phyloP scores from a whole-genome alignment of 2,329 filamentous ascomycete genomes.

The Colletotrichum sp. region DNA sequence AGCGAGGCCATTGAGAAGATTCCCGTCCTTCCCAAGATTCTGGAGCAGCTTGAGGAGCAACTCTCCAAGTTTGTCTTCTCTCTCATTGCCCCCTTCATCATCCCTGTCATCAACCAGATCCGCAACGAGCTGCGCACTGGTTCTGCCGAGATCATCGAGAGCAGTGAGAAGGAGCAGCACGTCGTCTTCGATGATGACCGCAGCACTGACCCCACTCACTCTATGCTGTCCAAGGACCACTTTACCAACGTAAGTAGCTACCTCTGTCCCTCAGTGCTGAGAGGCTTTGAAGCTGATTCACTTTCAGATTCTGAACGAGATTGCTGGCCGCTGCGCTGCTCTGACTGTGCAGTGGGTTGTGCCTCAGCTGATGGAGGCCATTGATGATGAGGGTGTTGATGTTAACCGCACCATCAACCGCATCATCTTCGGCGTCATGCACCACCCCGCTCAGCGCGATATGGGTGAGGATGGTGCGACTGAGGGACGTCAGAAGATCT shows the following conservation, averaged over 20 bases:
- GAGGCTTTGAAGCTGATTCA: neutral
- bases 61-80: slow-evolving; percentile 90
- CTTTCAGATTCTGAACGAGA: slow-evolving; percentile 76
- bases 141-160: slow-evolving; percentile 85
- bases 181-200: slow-evolving; percentile 84
- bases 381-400: slow-evolving; percentile 79
- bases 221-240: slow-evolving; percentile 95
- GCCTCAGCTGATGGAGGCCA: slow-evolving; percentile 85
- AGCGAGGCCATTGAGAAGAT: slow-evolving; percentile 82
- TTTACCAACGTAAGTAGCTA: slow-evolving; percentile 73
- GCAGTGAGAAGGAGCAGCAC: slow-evolving; percentile 82
- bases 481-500: slow-evolving; percentile 80
- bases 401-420: slow-evolving; percentile 73
- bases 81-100: slow-evolving; percentile 85
- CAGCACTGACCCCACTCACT: slow-evolving; percentile 85
- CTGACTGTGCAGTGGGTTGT: slow-evolving; percentile 84
- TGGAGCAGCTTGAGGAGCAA: slow-evolving; percentile 88
- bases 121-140: slow-evolving; percentile 87
- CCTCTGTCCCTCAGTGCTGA: neutral
- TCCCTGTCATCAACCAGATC: slow-evolving; percentile 86
- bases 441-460: slow-evolving; percentile 82
- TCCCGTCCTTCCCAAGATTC: slow-evolving; percentile 80
- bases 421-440: slow-evolving; percentile 83
- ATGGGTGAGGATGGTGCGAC: slow-evolving; percentile 71
- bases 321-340: slow-evolving; percentile 82